Percentiles rank a stretch among this genome's conserved stretches.
Evolutionary conservation across 23 red algal species (phyloP).

Genomic region (Gracilariopsis chorda): DNA sequence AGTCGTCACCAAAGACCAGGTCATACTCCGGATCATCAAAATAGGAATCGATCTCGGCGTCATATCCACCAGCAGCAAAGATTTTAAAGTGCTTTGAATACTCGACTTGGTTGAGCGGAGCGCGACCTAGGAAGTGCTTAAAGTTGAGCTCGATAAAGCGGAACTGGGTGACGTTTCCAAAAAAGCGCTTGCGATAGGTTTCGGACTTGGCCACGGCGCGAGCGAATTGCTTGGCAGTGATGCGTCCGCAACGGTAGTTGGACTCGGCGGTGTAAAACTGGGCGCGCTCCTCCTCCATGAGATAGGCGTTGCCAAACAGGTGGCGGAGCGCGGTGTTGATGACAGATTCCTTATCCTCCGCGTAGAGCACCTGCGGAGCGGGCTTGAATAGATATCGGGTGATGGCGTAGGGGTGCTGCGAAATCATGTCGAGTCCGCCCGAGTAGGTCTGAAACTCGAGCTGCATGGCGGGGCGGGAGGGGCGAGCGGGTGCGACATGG

Average conservation of each 20-base stretch:
- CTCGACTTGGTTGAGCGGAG: constrained; percentile 67
- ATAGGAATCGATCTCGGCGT: constrained; percentile 78
- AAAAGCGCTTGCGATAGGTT: constrained; percentile 73
- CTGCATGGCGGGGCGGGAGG: neutral
- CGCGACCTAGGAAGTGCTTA: constrained; percentile 72
- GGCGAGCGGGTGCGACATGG: neutral
- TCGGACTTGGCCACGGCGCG: constrained; percentile 65
- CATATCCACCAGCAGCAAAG: constrained; percentile 76
- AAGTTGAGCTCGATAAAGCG: constrained; percentile 83
- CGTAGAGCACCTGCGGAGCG: neutral
- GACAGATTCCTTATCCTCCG: constrained; percentile 55
- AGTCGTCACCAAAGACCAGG: constrained; percentile 76
- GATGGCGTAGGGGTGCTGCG: constrained; percentile 52
- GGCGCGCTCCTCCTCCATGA: constrained; percentile 85
- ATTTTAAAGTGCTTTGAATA: constrained; percentile 68
- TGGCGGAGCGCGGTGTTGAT: constrained; percentile 36
- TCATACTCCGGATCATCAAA: constrained; percentile 79
- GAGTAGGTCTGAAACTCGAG: constrained; percentile 64
- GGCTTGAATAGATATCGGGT: constrained; percentile 63
- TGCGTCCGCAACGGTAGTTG: constrained; percentile 52
- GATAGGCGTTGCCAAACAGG: constrained; percentile 78
- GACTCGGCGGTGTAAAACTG: constrained; percentile 75
- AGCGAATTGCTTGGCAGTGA: constrained; percentile 64
- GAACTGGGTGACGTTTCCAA: constrained; percentile 65
- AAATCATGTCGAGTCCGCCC: constrained; percentile 49